Evolutionary conservation across 108 stramenopile species (phyloP), one percentile per base, ranked within the genome.

Genomic region (Discostella stelligeroides): DNA sequence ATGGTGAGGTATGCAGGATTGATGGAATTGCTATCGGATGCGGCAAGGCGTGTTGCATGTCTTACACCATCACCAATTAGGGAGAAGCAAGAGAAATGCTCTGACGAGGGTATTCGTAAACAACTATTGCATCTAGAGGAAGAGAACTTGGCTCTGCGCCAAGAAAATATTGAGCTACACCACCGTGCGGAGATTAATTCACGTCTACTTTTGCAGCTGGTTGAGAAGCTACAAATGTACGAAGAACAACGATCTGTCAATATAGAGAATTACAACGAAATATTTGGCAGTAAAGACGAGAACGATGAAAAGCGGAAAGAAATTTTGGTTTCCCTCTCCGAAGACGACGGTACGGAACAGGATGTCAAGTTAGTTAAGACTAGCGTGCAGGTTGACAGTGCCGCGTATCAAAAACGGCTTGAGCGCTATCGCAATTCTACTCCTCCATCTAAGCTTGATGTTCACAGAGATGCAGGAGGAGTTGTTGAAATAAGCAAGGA

Each of bases 81-180:
- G 37, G 37, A 11, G n/a, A n/a, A n/a, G n/a, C n/a, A n/a, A n/a
- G n/a, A n/a, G 43, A 17, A 7, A 23, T 11, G 20, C 3, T 40
- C 51, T 14, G 66, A 28, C 27, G 53, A 29, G 27, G 3, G n/a
- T n/a, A n/a, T 10, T 14, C 27, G 14, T 34, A 55, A 50, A 28
- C 34, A 38, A 17, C 17, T 72, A 50, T 49, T 62, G 3, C 5
- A 45, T 7, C 59, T 76, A 8, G 24, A 64, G 18, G 34, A 56
- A 8, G 54, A 65, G 18, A 73, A 63, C 45, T 41, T 73, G 29
- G 23, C 43, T 2, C 53, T 73, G 13, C 55, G 63, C 30, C 41
- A 56, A 40, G 72, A 73, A 13, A 65, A 65, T 59, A 63, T 55
- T 14, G 37, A 46, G 51, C 56, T 73, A 37, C 63, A 62, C 21